Evolutionary conservation across 306 rosid genomes (phyloP), one percentile per base, ranked within the genome.

Genomic region (Nissolia schottii): DNA sequence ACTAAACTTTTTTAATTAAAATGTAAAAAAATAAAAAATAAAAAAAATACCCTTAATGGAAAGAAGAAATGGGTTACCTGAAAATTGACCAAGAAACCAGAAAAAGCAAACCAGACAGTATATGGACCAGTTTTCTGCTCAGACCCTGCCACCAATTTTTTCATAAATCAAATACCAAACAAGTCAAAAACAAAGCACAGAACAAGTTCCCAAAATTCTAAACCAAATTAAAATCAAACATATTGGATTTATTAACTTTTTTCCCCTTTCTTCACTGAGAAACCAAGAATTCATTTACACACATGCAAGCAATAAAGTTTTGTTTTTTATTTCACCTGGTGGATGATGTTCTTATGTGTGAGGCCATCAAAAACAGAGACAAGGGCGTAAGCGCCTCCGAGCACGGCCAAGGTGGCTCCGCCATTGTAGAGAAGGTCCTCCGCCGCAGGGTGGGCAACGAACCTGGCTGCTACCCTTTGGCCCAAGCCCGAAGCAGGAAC

Each of bases 41-140:
- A n/a, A n/a, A n/a, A n/a, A n/a, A n/a, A n/a, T n/a, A n/a, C n/a
- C n/a, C n/a, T n/a, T n/a, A n/a, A n/a, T n/a, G n/a, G n/a, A n/a
- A n/a, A n/a, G n/a, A 60, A 43, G 20, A 31, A 54, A 67, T 13
- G 46, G 62, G 28, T 15, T 85, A 91, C 97, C 97, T 89, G 91
- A 94, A 94, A 83, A 94, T 86, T 23, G 97, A 97, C 97, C 97
- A 91, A 15, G 96, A 81, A 81, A 82, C 66, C 60, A 85, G 73
- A 88, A 87, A 91, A 64, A 89, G 87, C 80, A 94, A 59, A 13
- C 96, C 99, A 50, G 97, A 94, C 29, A 89, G 40, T 80, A 89
- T 86, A 67, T 94, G 97, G 14, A 91, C 97, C 65, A 94, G 83
- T 78, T 94, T 91, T 85, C 97, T 89, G 72, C 93, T 91, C 87